A percentile compares a stretch with the other conserved stretches of the same genome.
Conservation (phyloP, 139 green algal species). For the Limnomonas spitsbergensis region DNA sequence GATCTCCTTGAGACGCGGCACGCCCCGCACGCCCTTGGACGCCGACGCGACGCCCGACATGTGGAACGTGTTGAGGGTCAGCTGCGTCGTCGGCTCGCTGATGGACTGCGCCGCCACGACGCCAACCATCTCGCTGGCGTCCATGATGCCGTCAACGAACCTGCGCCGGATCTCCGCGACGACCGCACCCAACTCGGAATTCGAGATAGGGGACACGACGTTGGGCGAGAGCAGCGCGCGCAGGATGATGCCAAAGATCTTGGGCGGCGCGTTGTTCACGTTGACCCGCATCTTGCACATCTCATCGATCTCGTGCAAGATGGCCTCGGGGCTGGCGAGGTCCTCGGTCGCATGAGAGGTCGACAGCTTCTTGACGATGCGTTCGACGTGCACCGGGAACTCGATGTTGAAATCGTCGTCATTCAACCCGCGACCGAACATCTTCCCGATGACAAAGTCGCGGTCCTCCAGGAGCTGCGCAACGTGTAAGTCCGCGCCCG, state of each 20-base stretch:
- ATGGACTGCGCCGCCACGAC: conserved; percentile 91
- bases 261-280: background rate
- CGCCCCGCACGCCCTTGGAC: conserved; percentile 80
- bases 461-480: conserved; percentile 3
- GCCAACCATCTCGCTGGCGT: conserved; percentile 73
- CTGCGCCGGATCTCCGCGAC: background rate
- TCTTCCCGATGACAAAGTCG: background rate
- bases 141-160: background rate
- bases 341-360: background rate
- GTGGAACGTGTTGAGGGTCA: conserved; percentile 78
- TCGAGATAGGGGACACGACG: background rate
- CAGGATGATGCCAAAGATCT: background rate
- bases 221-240: background rate
- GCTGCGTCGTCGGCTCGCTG: conserved; percentile 88
- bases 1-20: conserved; percentile 93
- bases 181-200: background rate
- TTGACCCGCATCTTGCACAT: background rate
- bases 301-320: background rate
- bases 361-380: background rate
- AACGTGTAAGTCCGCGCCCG: background rate
- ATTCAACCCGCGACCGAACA: background rate
- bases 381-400: conserved; percentile 3
- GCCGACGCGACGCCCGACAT: conserved; percentile 68
- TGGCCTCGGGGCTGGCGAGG: background rate
- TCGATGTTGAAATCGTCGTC: background rate